Base-by-base conservation (phyloP, 345 rosid genomes). In the Lepidium aucheri region DNA sequence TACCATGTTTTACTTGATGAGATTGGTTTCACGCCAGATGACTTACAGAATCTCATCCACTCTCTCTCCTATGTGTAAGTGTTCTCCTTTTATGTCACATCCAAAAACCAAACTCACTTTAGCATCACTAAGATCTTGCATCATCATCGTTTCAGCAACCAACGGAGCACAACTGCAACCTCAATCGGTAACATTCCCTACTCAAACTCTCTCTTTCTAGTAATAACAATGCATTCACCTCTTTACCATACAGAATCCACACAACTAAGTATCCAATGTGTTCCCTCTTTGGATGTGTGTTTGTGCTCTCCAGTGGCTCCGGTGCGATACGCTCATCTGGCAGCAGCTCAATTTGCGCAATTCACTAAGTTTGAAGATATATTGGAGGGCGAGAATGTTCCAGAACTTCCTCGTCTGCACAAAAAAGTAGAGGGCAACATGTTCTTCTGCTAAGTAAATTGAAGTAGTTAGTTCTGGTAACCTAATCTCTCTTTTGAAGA, bases 31-130 rank as follows among this genome's bases (percentile, higher is more conserved):
- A 63, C 84, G 30, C 83, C 89, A 0, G 87, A 87, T 50, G 74
- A 78, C 13, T 59, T 90, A 78, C 97, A 90, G 76, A 79, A 80
- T 68, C 81, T 92, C 13, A 69, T 89, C 68, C 87, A 87, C 57
- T 78, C 85, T 3, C 81, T 93, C 6, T 90, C 87, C 14, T 93
- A 93, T 53, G 97, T 85, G 99, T 94, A 82, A 83, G 90, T 46
- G 46, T 66, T 28, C 70, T 26, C 46, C 26, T 24, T 24, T 47
- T 45, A 15, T 15, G 10, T 35, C 54, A 43, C 15, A 15, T 35
- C 9, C 7, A 15, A 32, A 61, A 38, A 40, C 39, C 36, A 36
- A 53, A 42, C 17, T n/a, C 13, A 3, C 3, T 9, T 2, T n/a
- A 32, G 53, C 26, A 26, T 51, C 34, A 40, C 33, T 20, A 47